phyloP scores from a whole-genome alignment of 257 asterid genomes.

The Jacaranda mimosifolia region DNA sequence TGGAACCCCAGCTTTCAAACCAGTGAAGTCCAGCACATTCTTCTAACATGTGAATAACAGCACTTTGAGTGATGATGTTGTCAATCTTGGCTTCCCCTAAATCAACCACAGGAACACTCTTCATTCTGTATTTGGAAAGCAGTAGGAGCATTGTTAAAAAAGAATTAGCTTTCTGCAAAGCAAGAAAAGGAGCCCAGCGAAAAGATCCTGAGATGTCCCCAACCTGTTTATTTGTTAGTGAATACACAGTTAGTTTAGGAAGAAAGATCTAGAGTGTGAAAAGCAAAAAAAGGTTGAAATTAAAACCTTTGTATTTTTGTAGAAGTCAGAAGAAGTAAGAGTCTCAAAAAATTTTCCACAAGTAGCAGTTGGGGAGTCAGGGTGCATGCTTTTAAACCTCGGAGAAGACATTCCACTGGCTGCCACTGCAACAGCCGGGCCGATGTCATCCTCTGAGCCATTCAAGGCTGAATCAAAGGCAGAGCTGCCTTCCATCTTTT shows the following conservation, averaged over 20 bases:
- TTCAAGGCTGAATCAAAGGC: conserved; percentile 47
- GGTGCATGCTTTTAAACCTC: conserved; percentile 81
- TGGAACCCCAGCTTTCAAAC: conserved; percentile 99
- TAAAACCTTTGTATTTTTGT: conserved; percentile 87
- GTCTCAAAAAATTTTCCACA: conserved; percentile 84
- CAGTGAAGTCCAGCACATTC: conserved; percentile 98
- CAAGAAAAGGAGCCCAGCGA: conserved; percentile 99
- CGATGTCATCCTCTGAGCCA: conserved; percentile 47
- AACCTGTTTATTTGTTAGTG: conserved; percentile 58
- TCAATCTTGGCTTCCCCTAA: conserved; percentile 83
- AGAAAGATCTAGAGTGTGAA: not conserved
- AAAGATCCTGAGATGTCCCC: conserved; percentile 93
- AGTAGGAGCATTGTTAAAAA: conserved; percentile 95
- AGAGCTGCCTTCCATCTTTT: conserved; percentile 70
- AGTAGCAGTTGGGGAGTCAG: conserved; percentile 90
- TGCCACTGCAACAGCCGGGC: conserved; percentile 89
- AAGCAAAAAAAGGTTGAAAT: not conserved
- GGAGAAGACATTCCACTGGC: conserved; percentile 88
- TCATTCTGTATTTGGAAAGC: conserved; percentile 93
- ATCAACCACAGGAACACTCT: conserved; percentile 94
- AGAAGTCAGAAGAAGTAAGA: conserved; percentile 83
- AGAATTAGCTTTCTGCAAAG: conserved; percentile 90
- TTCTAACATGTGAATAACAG: conserved; percentile 96
- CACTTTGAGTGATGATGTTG: conserved; percentile 87
- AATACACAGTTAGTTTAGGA: conserved; percentile 15